Percentiles rank a stretch among this genome's conserved stretches.
Evolutionary conservation across 306 rosid genomes (phyloP).

Genomic region (Citrullus mucosospermus): DNA sequence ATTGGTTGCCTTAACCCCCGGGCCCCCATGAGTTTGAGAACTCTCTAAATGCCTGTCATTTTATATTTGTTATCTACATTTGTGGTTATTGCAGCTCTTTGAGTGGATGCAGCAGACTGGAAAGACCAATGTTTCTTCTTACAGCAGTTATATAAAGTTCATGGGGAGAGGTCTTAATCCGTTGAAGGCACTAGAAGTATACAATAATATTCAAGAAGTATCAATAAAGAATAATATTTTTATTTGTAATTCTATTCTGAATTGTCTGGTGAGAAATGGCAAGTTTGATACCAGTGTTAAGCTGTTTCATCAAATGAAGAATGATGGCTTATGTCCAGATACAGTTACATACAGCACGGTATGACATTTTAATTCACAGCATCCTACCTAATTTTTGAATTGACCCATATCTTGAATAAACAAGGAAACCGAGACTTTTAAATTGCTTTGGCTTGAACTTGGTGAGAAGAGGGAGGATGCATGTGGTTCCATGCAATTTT

Average conservation of each 20-base stretch:
- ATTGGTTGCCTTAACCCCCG: not conserved
- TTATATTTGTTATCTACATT: not conserved
- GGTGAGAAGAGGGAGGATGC: too few species aligned
- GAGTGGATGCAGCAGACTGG: constrained; percentile 75
- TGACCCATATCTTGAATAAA: not conserved
- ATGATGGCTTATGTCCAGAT: constrained; percentile 62
- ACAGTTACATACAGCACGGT: constrained; percentile 80
- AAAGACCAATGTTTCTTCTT: constrained; percentile 51
- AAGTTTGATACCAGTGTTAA: constrained; percentile 45
- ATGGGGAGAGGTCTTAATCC: constrained; percentile 59
- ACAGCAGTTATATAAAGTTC: constrained; percentile 53
- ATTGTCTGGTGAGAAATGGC: constrained; percentile 51
- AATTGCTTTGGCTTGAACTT: too few species aligned
- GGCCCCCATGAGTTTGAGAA: not conserved
- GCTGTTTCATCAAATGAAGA: constrained; percentile 66
- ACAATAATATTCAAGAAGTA: constrained; percentile 46
- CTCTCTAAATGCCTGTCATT: not conserved
- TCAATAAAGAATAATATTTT: constrained; percentile 35
- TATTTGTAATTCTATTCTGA: constrained; percentile 69
- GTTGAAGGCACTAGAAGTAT: constrained; percentile 40
- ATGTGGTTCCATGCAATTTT: too few species aligned
- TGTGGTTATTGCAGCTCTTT: constrained; percentile 53
- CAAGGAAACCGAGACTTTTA: too few species aligned
- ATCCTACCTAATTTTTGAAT: not conserved
- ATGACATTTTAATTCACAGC: constrained; percentile 15